Conservation (phyloP, 495 filamentous ascomycete species). For the Poronia punctata region DNA sequence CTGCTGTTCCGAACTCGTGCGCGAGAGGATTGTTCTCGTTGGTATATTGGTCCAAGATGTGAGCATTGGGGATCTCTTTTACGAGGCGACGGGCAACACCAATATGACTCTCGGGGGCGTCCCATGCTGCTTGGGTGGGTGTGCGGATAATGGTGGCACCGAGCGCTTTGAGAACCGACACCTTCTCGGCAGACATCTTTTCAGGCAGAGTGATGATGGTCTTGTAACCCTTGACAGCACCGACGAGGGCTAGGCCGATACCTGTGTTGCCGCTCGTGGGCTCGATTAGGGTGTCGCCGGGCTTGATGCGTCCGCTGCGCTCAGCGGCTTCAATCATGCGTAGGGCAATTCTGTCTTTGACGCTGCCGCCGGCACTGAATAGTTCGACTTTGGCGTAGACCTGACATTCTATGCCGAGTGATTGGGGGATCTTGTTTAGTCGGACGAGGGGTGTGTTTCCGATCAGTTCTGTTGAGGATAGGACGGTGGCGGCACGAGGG, state of each 20-base stretch:
- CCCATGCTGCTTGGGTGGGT: slow-evolving; percentile 89
- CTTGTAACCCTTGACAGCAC: slow-evolving; percentile 93
- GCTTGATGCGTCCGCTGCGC: slow-evolving; percentile 84
- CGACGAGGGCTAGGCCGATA: slow-evolving; percentile 90
- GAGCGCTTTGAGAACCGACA: slow-evolving; percentile 83
- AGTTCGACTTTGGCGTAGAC: slow-evolving; percentile 94
- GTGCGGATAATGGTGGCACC: slow-evolving; percentile 97
- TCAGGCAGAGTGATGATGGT: slow-evolving; percentile 98
- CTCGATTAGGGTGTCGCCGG: slow-evolving; percentile 94
- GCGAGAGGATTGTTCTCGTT: slow-evolving; percentile 89
- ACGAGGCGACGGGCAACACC: slow-evolving; percentile 83
- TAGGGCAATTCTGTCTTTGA: slow-evolving; percentile 94
- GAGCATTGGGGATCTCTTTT: slow-evolving; percentile 93
- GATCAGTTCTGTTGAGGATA: slow-evolving; percentile 55
- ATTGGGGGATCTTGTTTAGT: slow-evolving; percentile 85
- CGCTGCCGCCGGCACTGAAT: slow-evolving; percentile 95
- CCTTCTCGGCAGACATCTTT: slow-evolving; percentile 99
- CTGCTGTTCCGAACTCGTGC: slow-evolving; percentile 89
- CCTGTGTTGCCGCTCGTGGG: slow-evolving; percentile 98
- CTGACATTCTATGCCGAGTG: slow-evolving; percentile 77
- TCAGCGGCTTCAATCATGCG: slow-evolving; percentile 98
- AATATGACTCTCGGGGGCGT: slow-evolving; percentile 93
- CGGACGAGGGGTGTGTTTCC: slow-evolving; percentile 92
- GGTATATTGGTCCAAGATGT: slow-evolving; percentile 94
- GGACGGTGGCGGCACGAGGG: slow-evolving; percentile 20